Evolutionary conservation across 1,284 basidiomycete species (phyloP).

Genomic region (Thecaphora thlaspeos): DNA sequence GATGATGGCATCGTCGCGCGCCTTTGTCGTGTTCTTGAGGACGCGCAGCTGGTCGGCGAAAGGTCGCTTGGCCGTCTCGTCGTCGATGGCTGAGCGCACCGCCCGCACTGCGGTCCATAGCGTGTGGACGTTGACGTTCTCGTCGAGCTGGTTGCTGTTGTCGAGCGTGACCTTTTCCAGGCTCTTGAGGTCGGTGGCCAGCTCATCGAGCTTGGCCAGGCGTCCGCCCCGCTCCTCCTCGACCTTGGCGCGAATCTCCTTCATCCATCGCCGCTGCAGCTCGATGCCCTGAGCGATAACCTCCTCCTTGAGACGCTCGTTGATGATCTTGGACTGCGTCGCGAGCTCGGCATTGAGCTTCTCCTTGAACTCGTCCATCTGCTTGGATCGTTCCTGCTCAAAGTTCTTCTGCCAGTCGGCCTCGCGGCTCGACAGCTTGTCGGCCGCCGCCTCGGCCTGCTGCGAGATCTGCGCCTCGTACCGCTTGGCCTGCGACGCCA

Average conservation of each 20-base stretch:
- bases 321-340: conserved; percentile 88
- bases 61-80: conserved; percentile 67
- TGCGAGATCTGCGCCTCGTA: conserved; percentile 80
- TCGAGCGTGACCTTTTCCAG: conserved; percentile 87
- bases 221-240: conserved; percentile 95
- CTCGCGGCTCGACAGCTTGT: conserved; percentile 81
- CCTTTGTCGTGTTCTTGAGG: conserved; percentile 66
- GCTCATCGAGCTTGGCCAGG: conserved; percentile 88
- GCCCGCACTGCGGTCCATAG: conserved; percentile 61
- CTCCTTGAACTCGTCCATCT: conserved; percentile 77
- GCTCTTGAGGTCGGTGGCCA: conserved; percentile 83
- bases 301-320: conserved; percentile 80
- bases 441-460: conserved; percentile 77
- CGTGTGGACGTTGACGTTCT: conserved; percentile 81
- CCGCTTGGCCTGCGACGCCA: conserved; percentile 66
- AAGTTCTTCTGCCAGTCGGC: conserved; percentile 80
- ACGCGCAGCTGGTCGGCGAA: conserved; percentile 87
- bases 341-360: conserved; percentile 83
- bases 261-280: conserved; percentile 92
- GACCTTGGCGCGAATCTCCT: conserved; percentile 90
- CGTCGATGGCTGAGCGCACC: conserved; percentile 61
- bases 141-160: conserved; percentile 83
- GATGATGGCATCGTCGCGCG: conserved; percentile 63
- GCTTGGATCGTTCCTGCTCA: conserved; percentile 73
- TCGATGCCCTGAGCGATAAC: conserved; percentile 96